Conservation (phyloP, 345 rosid species). For the Melaleuca alternifolia region DNA sequence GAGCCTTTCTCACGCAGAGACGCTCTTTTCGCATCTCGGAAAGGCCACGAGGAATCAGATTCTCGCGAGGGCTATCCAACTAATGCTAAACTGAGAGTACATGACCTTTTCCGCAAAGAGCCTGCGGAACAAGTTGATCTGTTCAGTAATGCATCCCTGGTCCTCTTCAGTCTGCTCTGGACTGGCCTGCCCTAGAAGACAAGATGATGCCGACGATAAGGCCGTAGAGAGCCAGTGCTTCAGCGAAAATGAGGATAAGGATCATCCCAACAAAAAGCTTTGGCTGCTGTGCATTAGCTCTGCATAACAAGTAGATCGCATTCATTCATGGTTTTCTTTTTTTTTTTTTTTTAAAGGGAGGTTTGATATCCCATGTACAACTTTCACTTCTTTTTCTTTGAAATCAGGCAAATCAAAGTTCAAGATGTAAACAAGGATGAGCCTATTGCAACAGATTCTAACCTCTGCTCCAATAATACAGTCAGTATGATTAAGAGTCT, state of each 20-base stretch:
- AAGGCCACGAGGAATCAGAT: neutral
- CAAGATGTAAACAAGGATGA: neutral
- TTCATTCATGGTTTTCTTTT: neutral
- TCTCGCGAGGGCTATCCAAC: neutral
- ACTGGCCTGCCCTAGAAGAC: slow-evolving; percentile 93
- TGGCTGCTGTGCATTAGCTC: slow-evolving; percentile 93
- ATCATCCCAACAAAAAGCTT: slow-evolving; percentile 92
- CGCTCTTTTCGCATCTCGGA: neutral
- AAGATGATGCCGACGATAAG: slow-evolving; percentile 87
- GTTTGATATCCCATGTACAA: neutral
- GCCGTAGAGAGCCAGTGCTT: slow-evolving; percentile 81
- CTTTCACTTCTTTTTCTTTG: neutral
- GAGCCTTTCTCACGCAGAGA: neutral
- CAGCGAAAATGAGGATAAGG: slow-evolving; percentile 86
- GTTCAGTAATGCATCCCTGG: neutral
- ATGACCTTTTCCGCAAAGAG: neutral
- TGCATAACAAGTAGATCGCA: slow-evolving; percentile 4
- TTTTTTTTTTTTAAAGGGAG: neutral
- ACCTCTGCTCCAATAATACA: neutral
- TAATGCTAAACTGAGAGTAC: neutral
- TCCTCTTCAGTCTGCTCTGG: slow-evolving; percentile 63
- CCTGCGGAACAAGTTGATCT: neutral
- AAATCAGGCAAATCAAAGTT: neutral
- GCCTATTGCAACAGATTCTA: neutral
- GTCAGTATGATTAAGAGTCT: neutral